Percentiles rank a stretch among this genome's conserved stretches.
Conservation (phyloP, 2,329 filamentous ascomycete species). For the Cladosporium phlei region DNA sequence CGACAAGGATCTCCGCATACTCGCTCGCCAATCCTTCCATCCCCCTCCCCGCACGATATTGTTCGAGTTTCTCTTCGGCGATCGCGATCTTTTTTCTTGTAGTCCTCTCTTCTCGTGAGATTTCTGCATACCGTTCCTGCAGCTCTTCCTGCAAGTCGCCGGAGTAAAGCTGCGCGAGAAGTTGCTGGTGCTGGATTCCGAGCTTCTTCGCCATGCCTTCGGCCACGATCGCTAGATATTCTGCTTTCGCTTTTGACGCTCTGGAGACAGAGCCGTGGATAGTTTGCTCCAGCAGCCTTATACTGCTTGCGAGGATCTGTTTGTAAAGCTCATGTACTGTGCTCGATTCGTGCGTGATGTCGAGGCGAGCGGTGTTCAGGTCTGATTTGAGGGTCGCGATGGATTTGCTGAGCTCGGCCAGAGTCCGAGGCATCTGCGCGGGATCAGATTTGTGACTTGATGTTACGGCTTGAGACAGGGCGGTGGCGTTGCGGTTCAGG, state of each 20-base stretch:
- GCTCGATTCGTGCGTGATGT: conserved; percentile 32
- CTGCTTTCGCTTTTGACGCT: conserved; percentile 38
- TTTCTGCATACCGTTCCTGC: conserved; percentile 28
- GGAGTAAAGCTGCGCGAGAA: conserved; percentile 23
- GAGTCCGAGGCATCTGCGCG: conserved; percentile 15
- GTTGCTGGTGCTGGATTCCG: conserved; percentile 24
- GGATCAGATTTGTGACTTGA: conserved; percentile 13
- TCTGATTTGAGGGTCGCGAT: conserved; percentile 19
- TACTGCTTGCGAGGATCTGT: conserved; percentile 33
- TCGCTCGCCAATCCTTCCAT: conserved; percentile 37
- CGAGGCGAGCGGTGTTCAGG: conserved; percentile 28
- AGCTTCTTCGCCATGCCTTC: conserved; percentile 40
- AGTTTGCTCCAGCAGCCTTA: conserved; percentile 44
- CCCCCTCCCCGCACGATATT: conserved; percentile 35
- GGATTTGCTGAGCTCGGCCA: conserved; percentile 17
- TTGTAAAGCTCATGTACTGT: conserved; percentile 35
- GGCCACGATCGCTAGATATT: conserved; percentile 40
- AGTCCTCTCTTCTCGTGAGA: conserved; percentile 28
- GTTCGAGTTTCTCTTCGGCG: conserved; percentile 31
- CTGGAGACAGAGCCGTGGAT: conserved; percentile 43
- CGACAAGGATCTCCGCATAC: conserved; percentile 31
- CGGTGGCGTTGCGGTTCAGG: conserved; percentile 19
- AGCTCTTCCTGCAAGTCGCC: conserved; percentile 27
- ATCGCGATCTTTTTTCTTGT: conserved; percentile 32
- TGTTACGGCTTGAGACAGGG: conserved; percentile 31